A percentile compares a stretch with the other conserved stretches of the same genome.
These are phyloP conservation scores for Wickerhamomyces subpelliculosus DNA, from an alignment of 805 yeast genomes.

Conservation along the genomic window DNA sequence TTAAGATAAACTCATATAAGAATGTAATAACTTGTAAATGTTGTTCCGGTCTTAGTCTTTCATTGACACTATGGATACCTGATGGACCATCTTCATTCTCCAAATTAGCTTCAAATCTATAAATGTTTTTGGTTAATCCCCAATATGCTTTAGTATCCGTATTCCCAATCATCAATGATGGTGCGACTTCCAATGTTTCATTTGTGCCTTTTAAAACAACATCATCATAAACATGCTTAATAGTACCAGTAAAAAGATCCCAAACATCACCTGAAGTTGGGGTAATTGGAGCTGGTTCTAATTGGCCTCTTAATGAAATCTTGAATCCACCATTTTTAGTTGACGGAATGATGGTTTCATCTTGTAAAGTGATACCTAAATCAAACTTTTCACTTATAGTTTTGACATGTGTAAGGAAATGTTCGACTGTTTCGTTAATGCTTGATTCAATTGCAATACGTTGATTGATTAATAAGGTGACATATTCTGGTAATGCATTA, in stretches of 20 bases:
- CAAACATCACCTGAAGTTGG: conserved; percentile 13
- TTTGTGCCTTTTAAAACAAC: conserved; percentile 16
- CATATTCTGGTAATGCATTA: conserved; percentile 66
- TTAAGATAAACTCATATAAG: conserved; percentile 11
- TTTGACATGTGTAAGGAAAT: conserved; percentile 9
- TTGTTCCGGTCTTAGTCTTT: conserved; percentile 9
- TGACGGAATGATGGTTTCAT: conserved; percentile 5
- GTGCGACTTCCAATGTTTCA: not conserved
- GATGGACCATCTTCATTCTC: conserved; percentile 2
- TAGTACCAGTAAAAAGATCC: conserved; percentile 20
- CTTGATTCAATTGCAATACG: conserved; percentile 55
- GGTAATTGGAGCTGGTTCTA: conserved; percentile 13
- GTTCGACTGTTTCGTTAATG: conserved; percentile 29
- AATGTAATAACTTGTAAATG: conserved; percentile 12
- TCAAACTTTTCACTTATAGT: conserved; percentile 15
- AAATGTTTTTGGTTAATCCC: conserved; percentile 13
- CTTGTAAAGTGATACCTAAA: conserved; percentile 14
- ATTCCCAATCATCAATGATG: not conserved
- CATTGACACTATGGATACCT: conserved; percentile 14
- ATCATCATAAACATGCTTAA: conserved; percentile 48
- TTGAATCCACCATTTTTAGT: conserved; percentile 25
- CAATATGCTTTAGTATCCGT: conserved; percentile 7
- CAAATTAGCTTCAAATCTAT: conserved; percentile 10
- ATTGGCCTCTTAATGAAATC: conserved; percentile 12
- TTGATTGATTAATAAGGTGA: conserved; percentile 47